Evolutionary conservation across 2,329 filamentous ascomycete species (phyloP).

Genomic region (Elsinoe australis): DNA sequence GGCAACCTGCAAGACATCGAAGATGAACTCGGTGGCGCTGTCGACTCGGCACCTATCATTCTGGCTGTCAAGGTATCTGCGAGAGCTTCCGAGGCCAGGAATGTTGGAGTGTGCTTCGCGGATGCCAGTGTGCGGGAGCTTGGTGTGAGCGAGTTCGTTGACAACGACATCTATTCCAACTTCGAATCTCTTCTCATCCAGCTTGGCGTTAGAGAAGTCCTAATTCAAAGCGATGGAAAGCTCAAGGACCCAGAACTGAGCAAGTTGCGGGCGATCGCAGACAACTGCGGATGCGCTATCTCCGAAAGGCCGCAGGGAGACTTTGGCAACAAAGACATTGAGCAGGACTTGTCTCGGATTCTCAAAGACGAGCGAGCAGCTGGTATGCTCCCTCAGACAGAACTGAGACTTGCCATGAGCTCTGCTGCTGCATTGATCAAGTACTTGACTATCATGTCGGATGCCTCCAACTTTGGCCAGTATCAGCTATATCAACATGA

Average conservation of each 20-base stretch:
- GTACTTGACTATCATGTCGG: constrained; percentile 83
- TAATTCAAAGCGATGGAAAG: constrained; percentile 69
- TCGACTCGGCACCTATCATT: constrained; percentile 89
- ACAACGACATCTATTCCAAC: constrained; percentile 97
- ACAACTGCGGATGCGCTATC: constrained; percentile 84
- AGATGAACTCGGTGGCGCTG: constrained; percentile 79
- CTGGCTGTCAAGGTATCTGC: constrained; percentile 87
- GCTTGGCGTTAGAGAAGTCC: constrained; percentile 86
- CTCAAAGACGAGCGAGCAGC: constrained; percentile 78
- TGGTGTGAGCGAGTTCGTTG: constrained; percentile 95
- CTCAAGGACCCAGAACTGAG: constrained; percentile 81
- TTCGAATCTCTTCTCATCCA: constrained; percentile 96
- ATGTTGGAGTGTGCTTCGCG: constrained; percentile 91
- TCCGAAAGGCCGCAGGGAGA: constrained; percentile 69
- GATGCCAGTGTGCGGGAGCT: constrained; percentile 94
- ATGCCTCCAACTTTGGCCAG: constrained; percentile 91
- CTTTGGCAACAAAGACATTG: constrained; percentile 85
- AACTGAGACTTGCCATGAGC: constrained; percentile 92
- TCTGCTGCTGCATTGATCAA: constrained; percentile 89
- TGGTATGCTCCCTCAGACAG: constrained; percentile 74
- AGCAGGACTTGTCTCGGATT: constrained; percentile 82
- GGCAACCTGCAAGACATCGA: constrained; percentile 96
- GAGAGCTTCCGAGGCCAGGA: constrained; percentile 76
- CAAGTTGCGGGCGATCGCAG: constrained; percentile 82
- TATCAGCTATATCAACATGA: constrained; percentile 97